Evolutionary conservation across 208 protist species (phyloP).

Genomic region (Trypanosoma avium): DNA sequence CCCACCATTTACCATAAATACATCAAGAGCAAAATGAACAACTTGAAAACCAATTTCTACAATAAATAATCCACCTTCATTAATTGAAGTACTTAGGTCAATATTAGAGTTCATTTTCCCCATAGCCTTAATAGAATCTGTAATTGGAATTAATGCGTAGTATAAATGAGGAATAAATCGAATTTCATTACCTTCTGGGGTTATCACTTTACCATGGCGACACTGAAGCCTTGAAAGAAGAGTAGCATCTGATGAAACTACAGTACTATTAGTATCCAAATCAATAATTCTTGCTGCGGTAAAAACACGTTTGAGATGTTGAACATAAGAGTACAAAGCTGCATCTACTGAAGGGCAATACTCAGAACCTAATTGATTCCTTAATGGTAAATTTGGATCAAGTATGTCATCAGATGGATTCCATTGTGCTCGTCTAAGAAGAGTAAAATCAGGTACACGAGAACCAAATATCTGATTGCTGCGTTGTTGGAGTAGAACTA

Average conservation of each 20-base stretch:
- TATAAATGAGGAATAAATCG: constrained; percentile 25
- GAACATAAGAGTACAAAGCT: constrained; percentile 63
- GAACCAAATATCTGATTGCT: constrained; percentile 82
- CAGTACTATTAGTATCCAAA: constrained; percentile 58
- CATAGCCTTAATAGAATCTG: constrained; percentile 9
- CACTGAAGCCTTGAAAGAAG: constrained; percentile 76
- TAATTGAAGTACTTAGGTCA: constrained; percentile 32
- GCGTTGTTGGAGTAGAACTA: constrained; percentile 70
- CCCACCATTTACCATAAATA: constrained; percentile 76
- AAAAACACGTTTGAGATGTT: constrained; percentile 58
- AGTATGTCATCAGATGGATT: constrained; percentile 71
- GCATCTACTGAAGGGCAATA: constrained; percentile 40
- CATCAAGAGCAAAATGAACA: constrained; percentile 85
- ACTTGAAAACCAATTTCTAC: constrained; percentile 88
- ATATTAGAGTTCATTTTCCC: constrained; percentile 14
- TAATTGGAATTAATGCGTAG: constrained; percentile 31
- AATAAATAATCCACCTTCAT: constrained; percentile 64
- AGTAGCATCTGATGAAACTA: constrained; percentile 52
- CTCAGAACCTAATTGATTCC: constrained; percentile 12
- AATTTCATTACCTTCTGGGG: constrained; percentile 26
- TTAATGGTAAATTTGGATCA: constrained; percentile 49
- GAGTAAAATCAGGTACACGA: constrained; percentile 77
- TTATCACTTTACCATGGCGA: constrained; percentile 81
- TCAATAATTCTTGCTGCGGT: constrained; percentile 70
- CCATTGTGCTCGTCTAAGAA: constrained; percentile 58